phyloP scores from a whole-genome alignment of 371 early-diverging fungal genomes.

The Mortierella sp. region DNA sequence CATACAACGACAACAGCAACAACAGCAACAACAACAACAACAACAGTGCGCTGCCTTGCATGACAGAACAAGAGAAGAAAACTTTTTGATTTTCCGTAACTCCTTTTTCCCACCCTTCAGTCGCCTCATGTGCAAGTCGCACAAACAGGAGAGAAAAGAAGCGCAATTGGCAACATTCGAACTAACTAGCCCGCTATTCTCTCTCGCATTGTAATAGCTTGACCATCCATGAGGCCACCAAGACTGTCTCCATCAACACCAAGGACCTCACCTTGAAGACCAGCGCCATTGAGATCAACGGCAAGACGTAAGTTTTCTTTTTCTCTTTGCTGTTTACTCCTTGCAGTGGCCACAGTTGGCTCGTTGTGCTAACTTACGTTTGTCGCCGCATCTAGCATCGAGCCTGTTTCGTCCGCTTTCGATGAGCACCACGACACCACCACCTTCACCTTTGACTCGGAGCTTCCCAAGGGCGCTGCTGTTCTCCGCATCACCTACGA shows the following conservation, averaged over 20 bases:
- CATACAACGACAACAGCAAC: background rate
- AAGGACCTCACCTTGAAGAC: conserved; percentile 61
- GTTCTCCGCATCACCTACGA: conserved; percentile 72
- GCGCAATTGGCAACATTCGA: background rate
- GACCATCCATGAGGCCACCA: conserved; percentile 68
- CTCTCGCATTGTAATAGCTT: conserved; percentile 45
- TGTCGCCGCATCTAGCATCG: conserved; percentile 18
- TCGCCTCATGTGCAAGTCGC: background rate
- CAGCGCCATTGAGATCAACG: conserved; percentile 34
- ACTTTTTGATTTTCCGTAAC: background rate
- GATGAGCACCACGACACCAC: conserved; percentile 73
- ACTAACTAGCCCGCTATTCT: background rate
- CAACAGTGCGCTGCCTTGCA: background rate
- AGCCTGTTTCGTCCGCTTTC: conserved; percentile 62
- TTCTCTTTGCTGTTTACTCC: too few species aligned
- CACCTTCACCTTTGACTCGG: conserved; percentile 68
- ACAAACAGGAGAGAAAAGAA: background rate
- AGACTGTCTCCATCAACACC: conserved; percentile 73
- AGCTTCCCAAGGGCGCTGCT: conserved; percentile 67
- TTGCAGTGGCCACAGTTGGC: background rate
- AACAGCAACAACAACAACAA: background rate
- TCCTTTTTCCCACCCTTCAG: conserved; percentile 1
- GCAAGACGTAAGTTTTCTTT: conserved; percentile 29
- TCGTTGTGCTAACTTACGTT: background rate
- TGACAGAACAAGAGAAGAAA: background rate